A percentile compares a stretch with the other conserved stretches of the same genome.
Conservation (phyloP, 331 rosid species). For the Dryas integrifolia region DNA sequence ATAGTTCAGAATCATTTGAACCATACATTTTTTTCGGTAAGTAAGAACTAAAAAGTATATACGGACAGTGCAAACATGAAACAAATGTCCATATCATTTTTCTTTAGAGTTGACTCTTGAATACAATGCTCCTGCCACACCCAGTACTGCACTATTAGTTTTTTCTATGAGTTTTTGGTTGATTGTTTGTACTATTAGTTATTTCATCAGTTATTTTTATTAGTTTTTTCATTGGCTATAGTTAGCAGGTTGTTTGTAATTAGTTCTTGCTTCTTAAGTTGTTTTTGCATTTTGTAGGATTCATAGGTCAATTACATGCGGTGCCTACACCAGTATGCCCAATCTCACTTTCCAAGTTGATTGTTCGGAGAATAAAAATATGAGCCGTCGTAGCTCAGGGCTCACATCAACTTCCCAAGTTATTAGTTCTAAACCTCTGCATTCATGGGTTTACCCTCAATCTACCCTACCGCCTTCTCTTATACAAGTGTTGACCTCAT, state of each 20-base stretch:
- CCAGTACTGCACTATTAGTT: background rate
- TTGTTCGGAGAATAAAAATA: conserved; percentile 35
- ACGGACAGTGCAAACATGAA: background rate
- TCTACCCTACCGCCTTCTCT: conserved; percentile 70
- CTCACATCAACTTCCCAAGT: conserved; percentile 30
- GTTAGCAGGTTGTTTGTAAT: background rate
- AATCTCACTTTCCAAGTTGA: conserved; percentile 33
- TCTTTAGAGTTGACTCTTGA: background rate
- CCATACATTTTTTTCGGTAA: background rate
- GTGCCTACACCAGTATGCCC: conserved; percentile 36
- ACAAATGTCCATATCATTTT: background rate
- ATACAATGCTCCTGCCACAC: background rate
- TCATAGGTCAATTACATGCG: conserved; percentile 41
- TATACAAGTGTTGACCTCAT: conserved; percentile 65
- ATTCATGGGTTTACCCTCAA: conserved; percentile 94
- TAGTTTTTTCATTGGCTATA: background rate
- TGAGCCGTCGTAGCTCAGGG: conserved; percentile 31
- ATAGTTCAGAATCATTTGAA: background rate
- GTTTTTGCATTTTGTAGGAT: conserved; percentile 30
- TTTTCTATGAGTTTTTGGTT: background rate
- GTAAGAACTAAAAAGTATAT: background rate
- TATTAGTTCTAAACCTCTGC: conserved; percentile 39
- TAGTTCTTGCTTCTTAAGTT: background rate
- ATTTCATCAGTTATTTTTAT: background rate
- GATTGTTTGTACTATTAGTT: background rate